These are phyloP conservation scores for Leishmania braziliensis DNA, from an alignment of 208 protist genomes.

Conservation along the genomic window DNA sequence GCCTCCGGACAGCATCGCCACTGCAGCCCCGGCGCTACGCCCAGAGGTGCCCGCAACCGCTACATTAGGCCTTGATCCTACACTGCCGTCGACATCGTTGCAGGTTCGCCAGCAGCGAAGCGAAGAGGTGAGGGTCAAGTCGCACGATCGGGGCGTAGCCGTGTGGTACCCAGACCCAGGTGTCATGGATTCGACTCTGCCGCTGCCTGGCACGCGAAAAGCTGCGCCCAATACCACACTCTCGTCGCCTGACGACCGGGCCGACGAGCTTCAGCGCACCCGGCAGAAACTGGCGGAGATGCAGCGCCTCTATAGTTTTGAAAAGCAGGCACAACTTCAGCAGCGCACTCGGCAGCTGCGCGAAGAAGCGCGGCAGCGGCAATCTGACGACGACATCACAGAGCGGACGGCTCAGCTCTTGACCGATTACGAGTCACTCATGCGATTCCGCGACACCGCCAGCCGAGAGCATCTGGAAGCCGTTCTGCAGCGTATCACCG, in stretches of 20 bases:
- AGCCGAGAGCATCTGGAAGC: slow-evolving; percentile 17
- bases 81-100: background rate
- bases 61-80: background rate
- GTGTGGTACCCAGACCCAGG: background rate
- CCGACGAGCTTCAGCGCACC: slow-evolving; percentile 20
- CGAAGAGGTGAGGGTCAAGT: background rate
- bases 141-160: background rate
- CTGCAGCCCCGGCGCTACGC: background rate
- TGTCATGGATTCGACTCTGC: background rate
- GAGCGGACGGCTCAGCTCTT: slow-evolving; percentile 25
- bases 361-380: slow-evolving; percentile 21
- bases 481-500: slow-evolving; percentile 19
- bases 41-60: background rate
- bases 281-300: slow-evolving; percentile 27
- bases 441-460: slow-evolving; percentile 19
- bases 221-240: background rate
- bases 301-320: slow-evolving; percentile 27
- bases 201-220: background rate
- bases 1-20: slow-evolving; percentile 1
- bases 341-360: slow-evolving; percentile 32
- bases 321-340: slow-evolving; percentile 29
- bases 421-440: slow-evolving; percentile 25
- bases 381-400: slow-evolving; percentile 9
- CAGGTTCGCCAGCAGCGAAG: background rate
- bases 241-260: background rate